phyloP scores from a whole-genome alignment of 306 rosid species.

The Cajanus cajan region DNA sequence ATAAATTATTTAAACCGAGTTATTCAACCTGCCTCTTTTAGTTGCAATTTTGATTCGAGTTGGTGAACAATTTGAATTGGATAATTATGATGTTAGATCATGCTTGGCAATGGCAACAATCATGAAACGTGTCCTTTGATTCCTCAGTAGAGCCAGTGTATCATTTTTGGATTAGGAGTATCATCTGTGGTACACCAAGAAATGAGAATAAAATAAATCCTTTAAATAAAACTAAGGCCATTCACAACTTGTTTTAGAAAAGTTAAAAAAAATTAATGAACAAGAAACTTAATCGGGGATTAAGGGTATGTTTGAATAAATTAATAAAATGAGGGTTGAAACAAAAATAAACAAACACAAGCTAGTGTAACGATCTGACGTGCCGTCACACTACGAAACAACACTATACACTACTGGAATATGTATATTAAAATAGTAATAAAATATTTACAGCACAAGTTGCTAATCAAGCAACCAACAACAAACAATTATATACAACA shows the following conservation, averaged over 20 bases:
- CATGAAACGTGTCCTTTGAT: neutral
- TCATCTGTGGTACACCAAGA: neutral
- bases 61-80: neutral
- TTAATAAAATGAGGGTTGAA: no score
- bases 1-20: neutral
- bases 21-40: neutral
- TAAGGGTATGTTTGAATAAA: no score
- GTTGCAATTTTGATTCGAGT: neutral
- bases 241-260: neutral
- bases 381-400: no score
- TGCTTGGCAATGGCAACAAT: conserved; percentile 1
- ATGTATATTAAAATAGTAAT: no score
- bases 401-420: no score
- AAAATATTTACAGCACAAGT: no score
- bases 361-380: no score
- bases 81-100: conserved; percentile 11
- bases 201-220: neutral
- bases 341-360: no score
- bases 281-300: no score
- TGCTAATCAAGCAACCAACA: no score
- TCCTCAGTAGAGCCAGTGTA: neutral
- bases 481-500: no score
- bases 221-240: neutral
- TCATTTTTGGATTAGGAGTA: neutral
- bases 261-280: neutral